phyloP scores from a whole-genome alignment of 177 flowering plant species.

The Vitis hybrid region DNA sequence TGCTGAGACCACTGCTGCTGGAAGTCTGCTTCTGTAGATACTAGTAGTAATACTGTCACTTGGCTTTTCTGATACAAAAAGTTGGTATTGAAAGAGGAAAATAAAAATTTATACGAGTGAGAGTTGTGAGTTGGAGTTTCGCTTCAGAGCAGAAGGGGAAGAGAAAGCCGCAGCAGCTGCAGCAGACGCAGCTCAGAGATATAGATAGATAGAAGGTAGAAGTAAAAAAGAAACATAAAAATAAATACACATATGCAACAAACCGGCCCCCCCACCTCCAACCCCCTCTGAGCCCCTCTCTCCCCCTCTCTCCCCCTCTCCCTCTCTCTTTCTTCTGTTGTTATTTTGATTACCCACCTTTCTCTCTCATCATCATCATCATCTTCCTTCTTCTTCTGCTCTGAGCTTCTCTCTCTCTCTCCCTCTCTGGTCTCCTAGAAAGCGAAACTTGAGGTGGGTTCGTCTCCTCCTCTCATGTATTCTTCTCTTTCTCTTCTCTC shows the following conservation, averaged over 20 bases:
- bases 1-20: conserved; percentile 16
- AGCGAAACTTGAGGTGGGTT: conserved; percentile 27
- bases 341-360: conserved; percentile 13
- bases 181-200: no score
- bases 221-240: not conserved
- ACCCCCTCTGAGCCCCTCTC: not conserved
- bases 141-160: not conserved
- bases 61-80: conserved; percentile 19
- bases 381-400: conserved; percentile 11
- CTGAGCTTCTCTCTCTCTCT: conserved; percentile 9
- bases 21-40: conserved; percentile 7
- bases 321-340: conserved; percentile 4
- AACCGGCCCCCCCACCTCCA: conserved; percentile 13
- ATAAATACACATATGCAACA: conserved; percentile 12
- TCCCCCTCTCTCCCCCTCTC: conserved; percentile 2
- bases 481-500: conserved; percentile 4
- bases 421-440: conserved; percentile 22
- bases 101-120: conserved; percentile 12
- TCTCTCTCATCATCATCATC: conserved; percentile 19
- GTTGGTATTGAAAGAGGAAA: not conserved
- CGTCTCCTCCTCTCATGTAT: conserved; percentile 20
- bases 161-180: not conserved
- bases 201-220: not conserved
- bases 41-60: conserved; percentile 19
- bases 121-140: not conserved